Percentiles rank a stretch among this genome's conserved stretches.
phyloP scores from a whole-genome alignment of 75 land plant species.

The Chamaecyparis obtusa region DNA sequence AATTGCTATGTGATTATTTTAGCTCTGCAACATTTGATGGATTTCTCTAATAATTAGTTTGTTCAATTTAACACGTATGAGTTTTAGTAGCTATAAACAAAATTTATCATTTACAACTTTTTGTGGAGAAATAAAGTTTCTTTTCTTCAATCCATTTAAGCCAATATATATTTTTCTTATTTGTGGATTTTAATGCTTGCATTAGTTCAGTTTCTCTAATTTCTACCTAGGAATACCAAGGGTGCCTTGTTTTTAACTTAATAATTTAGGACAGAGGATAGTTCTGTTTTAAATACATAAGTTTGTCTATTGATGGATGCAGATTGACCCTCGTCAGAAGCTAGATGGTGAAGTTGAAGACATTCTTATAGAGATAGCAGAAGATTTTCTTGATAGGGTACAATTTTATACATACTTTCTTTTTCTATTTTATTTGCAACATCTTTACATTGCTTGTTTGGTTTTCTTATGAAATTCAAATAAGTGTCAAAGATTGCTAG shows the following conservation, averaged over 20 bases:
- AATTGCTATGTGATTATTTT: background rate
- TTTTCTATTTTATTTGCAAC: background rate
- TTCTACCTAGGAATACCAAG: background rate
- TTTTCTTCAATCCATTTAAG: background rate
- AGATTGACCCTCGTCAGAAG: constrained; percentile 84
- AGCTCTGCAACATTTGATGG: background rate
- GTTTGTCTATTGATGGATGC: constrained; percentile 13
- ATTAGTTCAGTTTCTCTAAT: background rate
- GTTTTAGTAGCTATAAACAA: background rate
- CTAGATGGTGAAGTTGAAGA: constrained; percentile 93
- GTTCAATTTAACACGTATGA: background rate
- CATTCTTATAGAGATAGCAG: constrained; percentile 82
- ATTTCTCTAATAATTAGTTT: background rate
- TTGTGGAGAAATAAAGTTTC: background rate
- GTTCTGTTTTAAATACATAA: background rate
- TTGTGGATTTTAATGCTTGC: background rate
- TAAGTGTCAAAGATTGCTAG: background rate
- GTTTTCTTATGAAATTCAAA: background rate
- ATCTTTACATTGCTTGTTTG: background rate
- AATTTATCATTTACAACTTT: background rate
- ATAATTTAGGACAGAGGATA: background rate
- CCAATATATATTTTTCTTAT: background rate
- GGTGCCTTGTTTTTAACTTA: background rate
- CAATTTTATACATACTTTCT: constrained; percentile 13
- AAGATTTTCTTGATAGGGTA: constrained; percentile 84